Base-by-base conservation (phyloP, 1,284 basidiomycete genomes). In the Fomes fomentarius region DNA sequence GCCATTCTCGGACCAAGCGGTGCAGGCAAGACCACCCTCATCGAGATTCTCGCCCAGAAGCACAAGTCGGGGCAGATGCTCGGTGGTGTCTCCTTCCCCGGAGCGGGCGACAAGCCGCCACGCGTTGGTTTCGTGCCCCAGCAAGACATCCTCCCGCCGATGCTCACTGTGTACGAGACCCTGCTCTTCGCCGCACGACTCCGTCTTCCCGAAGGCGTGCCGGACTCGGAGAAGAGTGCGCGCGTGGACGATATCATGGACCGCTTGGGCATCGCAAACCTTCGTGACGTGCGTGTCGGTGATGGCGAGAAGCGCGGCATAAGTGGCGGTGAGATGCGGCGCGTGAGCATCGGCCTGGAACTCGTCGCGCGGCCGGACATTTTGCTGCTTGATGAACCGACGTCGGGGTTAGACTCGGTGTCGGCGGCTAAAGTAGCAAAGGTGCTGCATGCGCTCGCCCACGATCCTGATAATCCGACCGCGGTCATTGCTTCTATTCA, bases 31-130 rank as follows among this genome's bases (percentile, higher is more conserved):
- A 96, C 94, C 22, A 98, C 96, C 1, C 78, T 99, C 15, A 81
- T 99, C 14, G 91, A 97, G 62, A 90, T 98, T 56, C 80, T 98
- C 8, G 96, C 97, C 0, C 96, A 96, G 4, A 99, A 97, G 74
- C 80, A 89, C 58, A 96, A 95, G 74, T 79, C 82, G 4, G 91
- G 91, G 1, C 71, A 79, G n/a, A 76, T 78, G 6, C 76, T 83
- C 0, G 94, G 94, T 2, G 71, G 70, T 4, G 86, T 94, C 34
- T 69, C 74, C 6, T 90, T 85, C 66, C 80, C 78, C 15, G 70
- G 76, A 1, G 54, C 46, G 44, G 24, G 81, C 81, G 26, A 47
- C 39, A 45, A 57, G 50, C 42, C 53, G 7, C 82, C 83, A 17
- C 81, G 82, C 35, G 78, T 95, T 14, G 91, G 89, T 11, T 95